Evolutionary conservation across 2,329 filamentous ascomycete species (phyloP), one percentile per base, ranked within the genome.

Genomic region (Beauveria sp.): DNA sequence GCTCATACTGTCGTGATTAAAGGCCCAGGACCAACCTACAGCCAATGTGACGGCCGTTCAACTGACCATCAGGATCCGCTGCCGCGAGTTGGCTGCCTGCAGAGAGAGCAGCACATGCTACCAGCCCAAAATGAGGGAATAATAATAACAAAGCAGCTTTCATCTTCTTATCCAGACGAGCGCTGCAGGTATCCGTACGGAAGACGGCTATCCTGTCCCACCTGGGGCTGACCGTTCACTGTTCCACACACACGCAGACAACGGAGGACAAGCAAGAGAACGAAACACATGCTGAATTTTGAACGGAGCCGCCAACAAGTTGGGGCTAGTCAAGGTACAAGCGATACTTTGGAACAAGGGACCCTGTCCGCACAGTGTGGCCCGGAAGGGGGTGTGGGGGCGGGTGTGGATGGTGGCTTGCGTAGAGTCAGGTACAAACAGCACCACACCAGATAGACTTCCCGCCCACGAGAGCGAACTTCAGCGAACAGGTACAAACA

Each of bases 401-500:
- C 30, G 54, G 43, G 24, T 52, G 44, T 40, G 55, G 37, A 9
- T 47, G 20, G 55, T 59, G 56, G 56, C 56, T 52, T 59, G 30
- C 30, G 24, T 41, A 52, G 56, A 59, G 56, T 59, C 58, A 60
- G 58, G 58, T 41, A 60, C 58, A 54, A 26, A 48, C 46, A 18
- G 34, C 34, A 58, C 46, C 55, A 43, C 46, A 48, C 50, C 43
- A 60, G 58, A 47, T 48, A 60, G 50, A 60, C 58, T 60, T 60
- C 50, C 50, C 47, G 47, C 34, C 55, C 44, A 18, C 28, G 40
- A n/a, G 30, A 44, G 18, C 37, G 9, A 30, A 12, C 9, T 30
- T 30, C 30, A 30, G 30, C 30, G n/a, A 59, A 47, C 22, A 51
- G 24, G 55, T 58, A 56, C 54, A 34, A 34, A 30, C 52, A 44